phyloP scores from a whole-genome alignment of 1,139 yeast genomes.

The Eremothecium gossypii region DNA sequence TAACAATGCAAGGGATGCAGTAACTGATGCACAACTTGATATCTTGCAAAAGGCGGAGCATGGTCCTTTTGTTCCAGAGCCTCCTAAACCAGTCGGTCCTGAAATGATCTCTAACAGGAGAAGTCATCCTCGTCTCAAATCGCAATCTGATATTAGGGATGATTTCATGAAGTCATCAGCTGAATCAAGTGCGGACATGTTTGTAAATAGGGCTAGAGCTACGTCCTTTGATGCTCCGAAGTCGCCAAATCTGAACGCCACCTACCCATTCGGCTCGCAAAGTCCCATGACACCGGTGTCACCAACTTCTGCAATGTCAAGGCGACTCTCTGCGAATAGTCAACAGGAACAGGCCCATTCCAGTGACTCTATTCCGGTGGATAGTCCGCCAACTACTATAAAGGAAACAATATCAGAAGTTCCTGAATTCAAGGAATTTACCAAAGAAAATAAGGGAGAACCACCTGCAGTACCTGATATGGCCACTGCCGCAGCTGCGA shows the following conservation, averaged over 20 bases:
- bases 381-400: not conserved
- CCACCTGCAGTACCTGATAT: not conserved
- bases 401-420: not conserved
- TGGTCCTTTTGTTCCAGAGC: not conserved
- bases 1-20: constrained; percentile 10
- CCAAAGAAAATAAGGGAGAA: not conserved
- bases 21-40: constrained; percentile 6
- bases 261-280: not conserved
- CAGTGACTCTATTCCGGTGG: not conserved
- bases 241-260: not conserved
- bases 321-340: constrained; percentile 1
- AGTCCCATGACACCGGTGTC: constrained; percentile 1
- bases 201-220: constrained; percentile 20
- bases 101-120: constrained; percentile 29
- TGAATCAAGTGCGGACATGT: constrained; percentile 24
- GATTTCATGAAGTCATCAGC: not conserved
- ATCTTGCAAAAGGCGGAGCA: not conserved
- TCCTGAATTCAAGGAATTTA: not conserved
- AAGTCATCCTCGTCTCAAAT: constrained; percentile 14
- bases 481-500: not conserved
- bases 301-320: constrained; percentile 1
- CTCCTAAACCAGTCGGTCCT: constrained; percentile 11
- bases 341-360: constrained; percentile 2
- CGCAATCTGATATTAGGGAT: constrained; percentile 5
- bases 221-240: constrained; percentile 9